A percentile compares a stretch with the other conserved stretches of the same genome.
Evolutionary conservation across 78 protist species (phyloP).

Genomic region (Tieghemostelium lacteum): DNA sequence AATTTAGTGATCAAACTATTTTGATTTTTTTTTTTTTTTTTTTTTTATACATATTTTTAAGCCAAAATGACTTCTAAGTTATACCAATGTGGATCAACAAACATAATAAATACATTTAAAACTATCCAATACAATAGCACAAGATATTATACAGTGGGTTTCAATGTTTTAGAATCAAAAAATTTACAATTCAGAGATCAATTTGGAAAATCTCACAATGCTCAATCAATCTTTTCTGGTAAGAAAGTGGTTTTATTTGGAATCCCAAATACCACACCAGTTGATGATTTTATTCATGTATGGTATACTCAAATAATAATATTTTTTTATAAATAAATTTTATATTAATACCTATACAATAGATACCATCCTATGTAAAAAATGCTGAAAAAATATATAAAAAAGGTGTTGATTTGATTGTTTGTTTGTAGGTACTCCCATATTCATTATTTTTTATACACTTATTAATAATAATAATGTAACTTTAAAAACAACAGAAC

Average conservation of each 20-base stretch:
- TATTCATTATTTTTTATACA: too few relatives aligned
- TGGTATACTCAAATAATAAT: not conserved
- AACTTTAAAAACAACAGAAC: not conserved
- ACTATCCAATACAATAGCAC: not conserved
- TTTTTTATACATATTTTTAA: too few relatives aligned
- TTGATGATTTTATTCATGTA: conserved; percentile 46
- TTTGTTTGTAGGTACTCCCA: conserved; percentile 42
- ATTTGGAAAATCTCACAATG: not conserved
- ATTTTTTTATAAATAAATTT: not conserved
- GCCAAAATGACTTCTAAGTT: too few relatives aligned
- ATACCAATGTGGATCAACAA: too few relatives aligned
- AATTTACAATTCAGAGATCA: conserved; percentile 42
- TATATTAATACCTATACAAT: not conserved
- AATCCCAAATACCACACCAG: conserved; percentile 14
- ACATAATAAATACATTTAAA: too few relatives aligned
- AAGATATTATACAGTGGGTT: conserved; percentile 8
- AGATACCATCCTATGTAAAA: conserved; percentile 63
- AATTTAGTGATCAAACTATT: too few relatives aligned
- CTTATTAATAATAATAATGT: not conserved
- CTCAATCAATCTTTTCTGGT: conserved; percentile 3
- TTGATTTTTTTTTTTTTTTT: too few relatives aligned
- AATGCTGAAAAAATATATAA: conserved; percentile 26
- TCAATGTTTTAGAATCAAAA: not conserved
- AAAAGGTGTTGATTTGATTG: conserved; percentile 42
- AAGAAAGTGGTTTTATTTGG: conserved; percentile 66